Base-by-base conservation (phyloP, 768 basidiomycete genomes). In the Pulveroboletus frians region DNA sequence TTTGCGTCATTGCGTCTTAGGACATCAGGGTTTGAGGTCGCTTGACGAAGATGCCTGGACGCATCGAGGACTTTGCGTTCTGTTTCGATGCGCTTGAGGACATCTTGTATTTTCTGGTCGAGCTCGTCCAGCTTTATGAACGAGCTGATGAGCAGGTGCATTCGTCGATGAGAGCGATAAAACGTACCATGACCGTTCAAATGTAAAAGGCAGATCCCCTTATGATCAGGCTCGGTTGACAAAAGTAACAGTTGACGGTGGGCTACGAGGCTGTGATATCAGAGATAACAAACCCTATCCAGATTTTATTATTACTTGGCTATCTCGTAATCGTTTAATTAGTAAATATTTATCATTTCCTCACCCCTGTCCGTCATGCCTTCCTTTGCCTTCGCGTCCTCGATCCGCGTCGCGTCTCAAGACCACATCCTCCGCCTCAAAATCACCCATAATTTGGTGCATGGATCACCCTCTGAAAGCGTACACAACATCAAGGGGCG, bases 11-110 rank as follows among this genome's bases (percentile, higher is more conserved):
- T 88, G 55, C 80, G 77, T 54, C 85, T 77, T 43, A 90, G 72
- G 41, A 94, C 92, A 70, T 93, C 91, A 58, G 81, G 86, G 63
- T 95, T 95, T 38, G 73, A 79, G 29, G 92, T 93, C 2, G 92
- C 92, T 66, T 82, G 80, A 39, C 85, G 80, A 49, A 94, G 75
- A 57, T 80, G 77, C 64, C 85, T 80, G 26, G 84, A 83, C 15
- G 85, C 92, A 69, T 93, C 89, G 56, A 95, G 76, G 66, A 94
- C 84, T 78, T 91, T 93, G 70, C 86, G 87, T 73, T 95, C 91
- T 31, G 87, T 92, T 73, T 86, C 81, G 67, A 95, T 93, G 68
- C 88, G 87, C 70, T 81, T 85, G 73, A 85, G 81, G 61, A 93
- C 83, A 69, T 92, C 89, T 68, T 85, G 83, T 67, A 94, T 92